A percentile compares a stretch with the other conserved stretches of the same genome.
These are phyloP conservation scores for Fusarium sp. DNA, from an alignment of 2,329 filamentous ascomycete species.

Conservation along the genomic window DNA sequence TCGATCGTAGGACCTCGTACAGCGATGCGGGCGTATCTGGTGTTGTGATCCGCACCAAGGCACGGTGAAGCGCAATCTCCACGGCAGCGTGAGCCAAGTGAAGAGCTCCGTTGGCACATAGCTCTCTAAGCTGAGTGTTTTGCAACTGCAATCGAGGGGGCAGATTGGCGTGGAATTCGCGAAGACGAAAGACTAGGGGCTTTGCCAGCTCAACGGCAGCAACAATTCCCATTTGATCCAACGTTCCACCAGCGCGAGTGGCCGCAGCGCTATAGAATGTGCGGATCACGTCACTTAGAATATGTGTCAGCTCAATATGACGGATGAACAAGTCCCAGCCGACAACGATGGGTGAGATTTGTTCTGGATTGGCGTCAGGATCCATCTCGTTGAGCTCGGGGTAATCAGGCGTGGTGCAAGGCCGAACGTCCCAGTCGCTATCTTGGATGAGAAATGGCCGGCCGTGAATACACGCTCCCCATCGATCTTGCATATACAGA, in stretches of 20 bases:
- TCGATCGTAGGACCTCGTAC: slow-evolving; percentile 50
- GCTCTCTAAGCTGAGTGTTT: slow-evolving; percentile 53
- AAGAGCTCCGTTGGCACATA: slow-evolving; percentile 58
- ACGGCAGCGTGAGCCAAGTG: slow-evolving; percentile 63
- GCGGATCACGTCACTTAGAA: slow-evolving; percentile 62
- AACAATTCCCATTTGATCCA: slow-evolving; percentile 49
- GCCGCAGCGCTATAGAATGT: slow-evolving; percentile 58
- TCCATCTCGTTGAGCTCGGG: slow-evolving; percentile 52
- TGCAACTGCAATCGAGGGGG: slow-evolving; percentile 60
- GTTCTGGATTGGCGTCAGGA: slow-evolving; percentile 49
- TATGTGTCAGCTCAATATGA: slow-evolving; percentile 61
- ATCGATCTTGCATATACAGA: slow-evolving; percentile 73
- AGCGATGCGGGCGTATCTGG: slow-evolving; percentile 47
- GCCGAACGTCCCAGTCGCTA: slow-evolving; percentile 65
- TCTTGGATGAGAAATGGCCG: slow-evolving; percentile 64
- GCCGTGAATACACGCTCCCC: slow-evolving; percentile 67
- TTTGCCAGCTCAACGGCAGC: slow-evolving; percentile 51
- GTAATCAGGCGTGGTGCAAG: slow-evolving; percentile 52
- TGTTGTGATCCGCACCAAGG: slow-evolving; percentile 58
- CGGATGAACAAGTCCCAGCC: slow-evolving; percentile 62
- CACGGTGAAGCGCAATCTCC: slow-evolving; percentile 62
- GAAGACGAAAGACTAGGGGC: slow-evolving; percentile 49
- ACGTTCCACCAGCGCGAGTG: slow-evolving; percentile 45
- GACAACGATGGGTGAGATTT: slow-evolving; percentile 56
- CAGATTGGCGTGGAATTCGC: slow-evolving; percentile 59